A percentile compares a stretch with the other conserved stretches of the same genome.
Evolutionary conservation across 2,329 filamentous ascomycete genomes (phyloP).

Genomic region (Exserohilum turcica): DNA sequence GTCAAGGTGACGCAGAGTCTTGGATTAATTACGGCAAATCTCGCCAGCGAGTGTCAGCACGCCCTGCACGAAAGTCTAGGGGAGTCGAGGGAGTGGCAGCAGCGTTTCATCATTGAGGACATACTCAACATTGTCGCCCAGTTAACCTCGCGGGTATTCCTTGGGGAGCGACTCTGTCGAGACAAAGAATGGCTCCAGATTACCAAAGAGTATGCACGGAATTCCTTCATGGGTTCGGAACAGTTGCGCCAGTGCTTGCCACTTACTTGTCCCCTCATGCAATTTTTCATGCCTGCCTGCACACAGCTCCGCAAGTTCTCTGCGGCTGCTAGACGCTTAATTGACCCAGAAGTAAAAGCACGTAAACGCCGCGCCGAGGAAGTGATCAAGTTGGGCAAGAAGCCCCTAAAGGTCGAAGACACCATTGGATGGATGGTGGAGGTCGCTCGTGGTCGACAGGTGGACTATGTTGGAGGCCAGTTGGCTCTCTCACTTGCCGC

Average conservation of each 20-base stretch:
- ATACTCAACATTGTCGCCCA: conserved; percentile 6
- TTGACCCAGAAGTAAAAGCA: conserved; percentile 3
- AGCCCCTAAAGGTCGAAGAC: background rate
- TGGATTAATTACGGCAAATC: conserved; percentile 3
- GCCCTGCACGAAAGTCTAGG: conserved; percentile 2
- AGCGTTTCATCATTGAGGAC: conserved; percentile 3
- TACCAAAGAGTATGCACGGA: conserved; percentile 2
- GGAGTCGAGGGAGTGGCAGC: conserved; percentile 4
- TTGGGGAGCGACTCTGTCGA: conserved; percentile 1
- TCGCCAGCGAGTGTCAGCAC: conserved; percentile 1
- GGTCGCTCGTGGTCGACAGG: background rate
- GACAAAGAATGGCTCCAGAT: conserved; percentile 2
- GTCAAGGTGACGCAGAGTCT: conserved; percentile 5
- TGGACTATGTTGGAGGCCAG: background rate
- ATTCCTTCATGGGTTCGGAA: background rate
- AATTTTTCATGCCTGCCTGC: conserved; percentile 2
- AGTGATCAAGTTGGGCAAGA: background rate
- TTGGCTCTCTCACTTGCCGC: background rate
- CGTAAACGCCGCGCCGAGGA: background rate
- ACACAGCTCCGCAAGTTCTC: background rate
- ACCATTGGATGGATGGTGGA: conserved; percentile 1
- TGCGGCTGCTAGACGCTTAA: conserved; percentile 1
- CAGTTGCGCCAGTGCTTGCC: conserved; percentile 1
- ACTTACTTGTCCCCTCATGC: conserved; percentile 2
- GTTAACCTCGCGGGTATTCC: conserved; percentile 2